phyloP scores from a whole-genome alignment of 2,329 filamentous ascomycete genomes.

The Dactylonectria macrodidyma region DNA sequence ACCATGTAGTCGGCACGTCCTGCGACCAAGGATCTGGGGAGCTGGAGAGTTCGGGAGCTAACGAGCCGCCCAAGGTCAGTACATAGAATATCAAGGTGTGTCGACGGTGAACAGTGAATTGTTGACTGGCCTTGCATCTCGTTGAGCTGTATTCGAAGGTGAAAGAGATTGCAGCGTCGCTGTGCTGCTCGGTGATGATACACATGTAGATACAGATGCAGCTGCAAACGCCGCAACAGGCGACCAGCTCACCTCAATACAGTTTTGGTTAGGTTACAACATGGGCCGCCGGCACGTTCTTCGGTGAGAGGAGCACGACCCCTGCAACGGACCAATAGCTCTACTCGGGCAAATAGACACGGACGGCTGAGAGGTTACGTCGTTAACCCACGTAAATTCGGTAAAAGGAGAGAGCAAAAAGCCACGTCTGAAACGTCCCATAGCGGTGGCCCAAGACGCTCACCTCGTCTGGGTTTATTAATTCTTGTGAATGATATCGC shows the following conservation, averaged over 20 bases:
- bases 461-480: constrained; percentile 30
- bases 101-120: constrained; percentile 13
- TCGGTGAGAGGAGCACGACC: constrained; percentile 32
- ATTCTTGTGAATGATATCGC: neutral
- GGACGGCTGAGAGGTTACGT: constrained; percentile 11
- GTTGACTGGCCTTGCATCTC: constrained; percentile 12
- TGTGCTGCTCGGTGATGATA: constrained; percentile 9
- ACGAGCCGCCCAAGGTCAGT: constrained; percentile 1
- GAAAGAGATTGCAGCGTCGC: neutral
- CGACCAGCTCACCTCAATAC: constrained; percentile 31
- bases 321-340: constrained; percentile 10
- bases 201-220: constrained; percentile 17
- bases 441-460: constrained; percentile 24
- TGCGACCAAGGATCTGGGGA: neutral
- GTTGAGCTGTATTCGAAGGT: constrained; percentile 10
- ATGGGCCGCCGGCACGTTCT: constrained; percentile 16
- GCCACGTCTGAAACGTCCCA: constrained; percentile 14
- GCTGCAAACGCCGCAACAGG: constrained; percentile 1
- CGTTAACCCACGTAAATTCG: constrained; percentile 24
- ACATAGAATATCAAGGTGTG: neutral
- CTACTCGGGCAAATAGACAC: constrained; percentile 1
- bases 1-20: constrained; percentile 3
- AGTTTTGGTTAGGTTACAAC: constrained; percentile 14
- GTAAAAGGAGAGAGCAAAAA: constrained; percentile 17
- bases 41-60: neutral